Conservation (phyloP, 768 basidiomycete genomes). For the Rhodosporidiobolus sp. region DNA sequence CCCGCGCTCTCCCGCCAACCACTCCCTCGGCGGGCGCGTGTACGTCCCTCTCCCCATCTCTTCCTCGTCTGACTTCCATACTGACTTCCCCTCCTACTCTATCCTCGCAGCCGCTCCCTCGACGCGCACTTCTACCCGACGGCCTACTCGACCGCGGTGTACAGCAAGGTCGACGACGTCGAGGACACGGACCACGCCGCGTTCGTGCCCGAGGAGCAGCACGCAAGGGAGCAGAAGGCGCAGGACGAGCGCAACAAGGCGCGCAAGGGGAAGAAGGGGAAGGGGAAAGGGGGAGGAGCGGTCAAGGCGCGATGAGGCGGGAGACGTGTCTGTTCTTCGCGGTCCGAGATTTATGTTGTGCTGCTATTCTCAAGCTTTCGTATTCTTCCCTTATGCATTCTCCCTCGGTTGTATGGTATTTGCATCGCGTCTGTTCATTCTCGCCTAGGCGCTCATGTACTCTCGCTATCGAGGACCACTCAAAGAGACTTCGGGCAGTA, state of each 20-base stretch:
- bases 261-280: not conserved
- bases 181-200: constrained; percentile 30
- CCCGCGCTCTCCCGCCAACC: not conserved
- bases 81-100: accelerated
- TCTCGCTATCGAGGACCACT: too few species aligned
- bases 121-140: constrained; percentile 34
- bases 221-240: not conserved
- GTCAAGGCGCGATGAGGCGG: not conserved
- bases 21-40: constrained; percentile 16
- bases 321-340: too few species aligned
- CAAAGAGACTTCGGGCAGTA: too few species aligned
- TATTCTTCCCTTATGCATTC: too few species aligned
- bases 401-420: too few species aligned
- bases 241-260: not conserved
- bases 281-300: too few species aligned
- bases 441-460: too few species aligned
- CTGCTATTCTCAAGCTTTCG: too few species aligned
- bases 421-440: too few species aligned
- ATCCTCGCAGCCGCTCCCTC: constrained; percentile 21
- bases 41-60: not conserved
- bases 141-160: constrained; percentile 23
- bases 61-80: not conserved
- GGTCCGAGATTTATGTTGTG: too few species aligned
- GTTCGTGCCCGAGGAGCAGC: constrained; percentile 18
- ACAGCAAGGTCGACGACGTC: constrained; percentile 5